These are phyloP conservation scores for Sclerotinia minor DNA, from an alignment of 2,329 filamentous ascomycete genomes.

Conservation along the genomic window DNA sequence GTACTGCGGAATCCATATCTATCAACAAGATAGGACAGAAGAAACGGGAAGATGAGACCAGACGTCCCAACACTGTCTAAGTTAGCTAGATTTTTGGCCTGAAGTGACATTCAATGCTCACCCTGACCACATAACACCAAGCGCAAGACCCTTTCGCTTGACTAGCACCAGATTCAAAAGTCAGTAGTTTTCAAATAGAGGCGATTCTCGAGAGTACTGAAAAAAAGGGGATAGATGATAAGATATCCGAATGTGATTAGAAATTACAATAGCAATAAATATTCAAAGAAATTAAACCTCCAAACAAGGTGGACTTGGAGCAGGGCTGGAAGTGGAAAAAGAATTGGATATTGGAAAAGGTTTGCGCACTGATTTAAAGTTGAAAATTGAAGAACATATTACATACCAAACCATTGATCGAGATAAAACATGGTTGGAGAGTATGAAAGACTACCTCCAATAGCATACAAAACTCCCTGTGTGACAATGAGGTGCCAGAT, in stretches of 20 bases:
- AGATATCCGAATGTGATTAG: too few species aligned
- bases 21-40: conserved; percentile 46
- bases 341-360: background rate
- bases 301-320: too few species aligned
- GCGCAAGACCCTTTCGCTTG: conserved; percentile 48
- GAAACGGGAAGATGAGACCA: conserved; percentile 42
- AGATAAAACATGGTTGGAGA: conserved; percentile 46
- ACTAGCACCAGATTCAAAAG: conserved; percentile 29
- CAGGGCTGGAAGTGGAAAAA: background rate
- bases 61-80: conserved; percentile 27
- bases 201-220: too few species aligned
- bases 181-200: background rate
- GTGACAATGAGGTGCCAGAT: conserved; percentile 49
- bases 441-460: conserved; percentile 47
- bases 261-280: background rate
- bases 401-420: conserved; percentile 49
- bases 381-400: background rate
- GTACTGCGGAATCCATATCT: conserved; percentile 45
- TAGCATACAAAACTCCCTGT: conserved; percentile 50
- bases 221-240: background rate
- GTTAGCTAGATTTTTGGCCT: background rate
- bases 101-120: background rate
- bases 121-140: conserved; percentile 51
- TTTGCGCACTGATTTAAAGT: background rate
- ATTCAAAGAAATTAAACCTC: background rate